Evolutionary conservation across 2,329 filamentous ascomycete genomes (phyloP), one percentile per base, ranked within the genome.

Genomic region (Ceratocystis papillata): DNA sequence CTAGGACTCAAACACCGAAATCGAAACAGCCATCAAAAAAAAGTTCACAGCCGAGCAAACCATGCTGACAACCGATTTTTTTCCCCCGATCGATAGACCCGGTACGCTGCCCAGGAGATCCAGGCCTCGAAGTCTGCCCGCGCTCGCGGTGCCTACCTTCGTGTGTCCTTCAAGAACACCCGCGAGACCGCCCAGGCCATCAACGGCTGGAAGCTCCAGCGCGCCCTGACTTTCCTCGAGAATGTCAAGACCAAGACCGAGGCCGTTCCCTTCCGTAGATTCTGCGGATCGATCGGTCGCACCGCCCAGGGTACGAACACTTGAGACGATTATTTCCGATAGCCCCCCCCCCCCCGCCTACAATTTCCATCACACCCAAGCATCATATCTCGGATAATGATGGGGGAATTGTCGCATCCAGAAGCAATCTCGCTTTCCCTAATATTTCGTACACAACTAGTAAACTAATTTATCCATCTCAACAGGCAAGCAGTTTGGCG

Each of bases 111-210:
- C 78, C 89, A 87, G 77, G 85, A 91, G 79, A 93, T 95, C 78
- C 83, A 88, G 75, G 81, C 87, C 79, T 84, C 87, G 74, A 96
- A 96, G 86, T 96, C 90, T 82, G 94, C 94, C 80, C 90, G 93
- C 83, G 89, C 93, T 78, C 92, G 94, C 81, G 94, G 95, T 81
- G 91, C 92, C 79, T 99, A 97, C 86, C 89, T 99, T 76, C 91
- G 94, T 79, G 93, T 97, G 75, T 96, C 90, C 75, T 99, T 96
- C 90, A 99, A 99, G 88, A 99, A 99, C 88, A 99, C 94, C 79
- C 91, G 94, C 77, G 95, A 99, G 85, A 96, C 93, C 73, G 94
- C 95, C 72, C 94, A 97, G 85, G 92, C 92, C 76, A 96, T 99
- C 87, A 97, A 94, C 82, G 93, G 93, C 81, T 96, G 91, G 91